Evolutionary conservation across 352 stramenopile genomes (phyloP).

Genomic region (Globisporangium uncinulatum): DNA sequence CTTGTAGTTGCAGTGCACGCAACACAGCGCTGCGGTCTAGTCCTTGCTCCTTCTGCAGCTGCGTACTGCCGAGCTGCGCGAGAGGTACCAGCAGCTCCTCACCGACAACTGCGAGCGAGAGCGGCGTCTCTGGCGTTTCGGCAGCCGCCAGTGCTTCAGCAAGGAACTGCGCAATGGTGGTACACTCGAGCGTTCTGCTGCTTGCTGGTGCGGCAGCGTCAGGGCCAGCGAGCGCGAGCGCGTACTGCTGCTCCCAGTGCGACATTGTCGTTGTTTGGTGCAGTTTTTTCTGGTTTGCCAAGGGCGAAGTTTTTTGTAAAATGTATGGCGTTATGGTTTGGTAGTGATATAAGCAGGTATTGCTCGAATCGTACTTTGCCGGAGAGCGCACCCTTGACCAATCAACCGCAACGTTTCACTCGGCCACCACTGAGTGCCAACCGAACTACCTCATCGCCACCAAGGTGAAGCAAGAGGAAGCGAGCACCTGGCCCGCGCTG

Average conservation of each 20-base stretch:
- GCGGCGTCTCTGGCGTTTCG: neutral
- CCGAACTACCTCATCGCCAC: too few relatives aligned
- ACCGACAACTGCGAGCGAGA: conserved; percentile 14
- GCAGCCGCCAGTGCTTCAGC: conserved; percentile 3
- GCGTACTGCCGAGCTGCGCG: conserved; percentile 21
- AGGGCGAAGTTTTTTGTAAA: neutral
- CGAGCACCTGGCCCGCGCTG: neutral
- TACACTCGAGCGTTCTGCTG: neutral
- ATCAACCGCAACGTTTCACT: neutral
- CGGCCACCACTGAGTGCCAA: neutral
- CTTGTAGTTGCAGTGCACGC: conserved; percentile 55
- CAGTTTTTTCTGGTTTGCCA: neutral
- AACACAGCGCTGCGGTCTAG: conserved; percentile 33
- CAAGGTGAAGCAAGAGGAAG: too few relatives aligned
- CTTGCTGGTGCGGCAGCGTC: neutral
- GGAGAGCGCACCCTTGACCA: neutral
- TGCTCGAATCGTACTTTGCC: neutral
- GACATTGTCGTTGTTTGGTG: neutral
- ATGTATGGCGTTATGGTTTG: neutral
- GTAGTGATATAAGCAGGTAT: conserved; percentile 1
- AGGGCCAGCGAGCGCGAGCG: conserved; percentile 1
- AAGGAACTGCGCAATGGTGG: conserved; percentile 7
- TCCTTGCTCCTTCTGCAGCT: conserved; percentile 19
- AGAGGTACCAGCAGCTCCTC: conserved; percentile 19
- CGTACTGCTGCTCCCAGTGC: conserved; percentile 13